A percentile compares a stretch with the other conserved stretches of the same genome.
Conservation (phyloP, 345 rosid species). For the Eucalyptus sp. region DNA sequence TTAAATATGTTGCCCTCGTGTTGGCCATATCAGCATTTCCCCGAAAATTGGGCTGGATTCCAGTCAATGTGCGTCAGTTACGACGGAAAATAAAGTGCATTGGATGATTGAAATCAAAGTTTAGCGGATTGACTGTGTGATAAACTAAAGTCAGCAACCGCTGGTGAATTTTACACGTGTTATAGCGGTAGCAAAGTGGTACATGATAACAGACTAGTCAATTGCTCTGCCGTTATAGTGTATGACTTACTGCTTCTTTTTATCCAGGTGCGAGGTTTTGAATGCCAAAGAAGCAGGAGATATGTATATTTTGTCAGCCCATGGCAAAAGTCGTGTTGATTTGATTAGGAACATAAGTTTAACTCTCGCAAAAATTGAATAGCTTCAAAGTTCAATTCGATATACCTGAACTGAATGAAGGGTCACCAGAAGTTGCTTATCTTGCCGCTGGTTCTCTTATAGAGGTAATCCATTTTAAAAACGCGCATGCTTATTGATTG, state of each 20-base stretch:
- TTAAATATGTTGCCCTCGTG: not conserved
- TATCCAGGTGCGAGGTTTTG: slow-evolving; percentile 61
- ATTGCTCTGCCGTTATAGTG: not conserved
- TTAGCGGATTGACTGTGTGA: not conserved
- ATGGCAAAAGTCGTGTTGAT: slow-evolving; percentile 48
- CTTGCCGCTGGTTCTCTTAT: slow-evolving; percentile 66
- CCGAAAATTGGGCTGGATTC: not conserved
- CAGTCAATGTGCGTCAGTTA: not conserved
- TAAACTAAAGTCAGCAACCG: not conserved
- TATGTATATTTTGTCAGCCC: slow-evolving; percentile 40
- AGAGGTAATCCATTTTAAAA: too few species aligned
- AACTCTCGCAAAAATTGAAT: slow-evolving; percentile 30
- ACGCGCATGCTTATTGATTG: too few species aligned
- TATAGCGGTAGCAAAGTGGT: not conserved
- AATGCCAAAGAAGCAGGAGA: slow-evolving; percentile 58
- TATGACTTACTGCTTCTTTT: not conserved
- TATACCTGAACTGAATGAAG: slow-evolving; percentile 73
- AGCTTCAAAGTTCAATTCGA: slow-evolving; percentile 57
- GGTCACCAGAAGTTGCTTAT: slow-evolving; percentile 75
- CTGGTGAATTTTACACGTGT: not conserved
- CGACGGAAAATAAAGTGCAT: not conserved
- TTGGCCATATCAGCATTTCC: not conserved
- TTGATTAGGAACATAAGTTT: slow-evolving; percentile 53
- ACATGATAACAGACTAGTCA: not conserved
- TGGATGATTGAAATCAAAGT: not conserved